A percentile compares a stretch with the other conserved stretches of the same genome.
These are phyloP conservation scores for Pelargonium myrrhifolium DNA, from an alignment of 441 rosid genomes.

Conservation along the genomic window DNA sequence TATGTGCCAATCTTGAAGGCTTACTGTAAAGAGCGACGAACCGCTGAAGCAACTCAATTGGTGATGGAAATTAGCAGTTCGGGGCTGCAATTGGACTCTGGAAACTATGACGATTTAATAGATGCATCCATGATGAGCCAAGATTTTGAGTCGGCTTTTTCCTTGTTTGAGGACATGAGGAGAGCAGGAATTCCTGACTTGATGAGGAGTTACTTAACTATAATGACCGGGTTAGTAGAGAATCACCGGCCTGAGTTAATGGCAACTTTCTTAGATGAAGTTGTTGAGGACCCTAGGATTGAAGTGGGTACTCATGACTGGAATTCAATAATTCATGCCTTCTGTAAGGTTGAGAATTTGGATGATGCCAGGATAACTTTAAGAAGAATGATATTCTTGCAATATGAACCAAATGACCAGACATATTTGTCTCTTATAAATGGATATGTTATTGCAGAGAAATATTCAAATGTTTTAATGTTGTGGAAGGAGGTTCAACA, in stretches of 20 bases:
- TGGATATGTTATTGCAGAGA: constrained; percentile 66
- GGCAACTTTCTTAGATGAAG: constrained; percentile 88
- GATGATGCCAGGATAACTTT: constrained; percentile 83
- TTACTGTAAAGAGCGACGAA: constrained; percentile 71
- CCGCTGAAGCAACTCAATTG: constrained; percentile 88
- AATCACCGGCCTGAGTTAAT: constrained; percentile 80
- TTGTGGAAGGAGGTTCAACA: constrained; percentile 78
- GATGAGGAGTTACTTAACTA: constrained; percentile 73
- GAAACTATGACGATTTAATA: constrained; percentile 49
- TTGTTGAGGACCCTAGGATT: constrained; percentile 73
- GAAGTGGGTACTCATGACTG: constrained; percentile 91
- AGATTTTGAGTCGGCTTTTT: constrained; percentile 82
- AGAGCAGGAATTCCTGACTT: constrained; percentile 47
- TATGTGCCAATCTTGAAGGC: constrained; percentile 24
- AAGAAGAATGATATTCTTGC: constrained; percentile 78
- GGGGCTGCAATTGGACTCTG: constrained; percentile 64
- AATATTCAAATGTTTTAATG: constrained; percentile 63
- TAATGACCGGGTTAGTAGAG: constrained; percentile 88
- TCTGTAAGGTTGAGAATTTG: constrained; percentile 70
- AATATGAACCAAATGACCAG: constrained; percentile 73
- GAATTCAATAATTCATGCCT: constrained; percentile 93
- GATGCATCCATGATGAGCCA: constrained; percentile 90
- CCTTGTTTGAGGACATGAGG: constrained; percentile 86
- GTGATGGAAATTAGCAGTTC: constrained; percentile 65
- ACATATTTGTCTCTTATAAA: constrained; percentile 78